Percentiles rank a stretch among this genome's conserved stretches.
Evolutionary conservation across 306 rosid genomes (phyloP).

Genomic region (Cyamopsis tetragonoloba): DNA sequence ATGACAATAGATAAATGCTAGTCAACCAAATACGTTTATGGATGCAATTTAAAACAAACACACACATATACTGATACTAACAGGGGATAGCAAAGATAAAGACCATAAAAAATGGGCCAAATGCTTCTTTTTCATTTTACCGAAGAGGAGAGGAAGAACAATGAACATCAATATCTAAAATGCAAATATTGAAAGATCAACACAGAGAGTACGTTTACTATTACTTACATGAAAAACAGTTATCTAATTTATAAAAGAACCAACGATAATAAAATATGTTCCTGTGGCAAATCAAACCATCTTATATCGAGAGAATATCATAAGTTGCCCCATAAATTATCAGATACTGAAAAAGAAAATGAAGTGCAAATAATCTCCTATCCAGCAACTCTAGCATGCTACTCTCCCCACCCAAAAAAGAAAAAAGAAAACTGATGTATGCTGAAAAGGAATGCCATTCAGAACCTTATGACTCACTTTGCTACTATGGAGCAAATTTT

Average conservation of each 20-base stretch:
- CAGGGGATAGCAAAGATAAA: neutral
- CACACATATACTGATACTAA: constrained; percentile 5
- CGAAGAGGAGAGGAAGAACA: constrained; percentile 3
- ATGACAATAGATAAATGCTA: constrained; percentile 32
- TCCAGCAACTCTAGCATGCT: constrained; percentile 4
- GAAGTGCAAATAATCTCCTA: neutral
- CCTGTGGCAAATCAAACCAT: neutral
- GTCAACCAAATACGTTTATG: constrained; percentile 23
- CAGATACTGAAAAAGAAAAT: neutral
- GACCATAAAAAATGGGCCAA: constrained; percentile 4
- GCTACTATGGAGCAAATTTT: constrained; percentile 91
- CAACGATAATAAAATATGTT: constrained; percentile 6
- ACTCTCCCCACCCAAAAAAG: neutral
- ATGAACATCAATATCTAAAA: constrained; percentile 10
- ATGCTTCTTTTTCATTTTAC: constrained; percentile 16
- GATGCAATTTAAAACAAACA: constrained; percentile 15
- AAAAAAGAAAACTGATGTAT: neutral
- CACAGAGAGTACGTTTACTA: neutral
- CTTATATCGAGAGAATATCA: constrained; percentile 22
- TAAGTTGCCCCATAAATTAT: neutral
- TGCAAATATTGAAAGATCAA: constrained; percentile 17
- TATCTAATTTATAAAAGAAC: neutral
- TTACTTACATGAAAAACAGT: constrained; percentile 4
- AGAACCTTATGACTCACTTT: constrained; percentile 58
- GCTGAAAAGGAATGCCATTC: constrained; percentile 11